Evolutionary conservation across 1,284 basidiomycete species (phyloP).

Genomic region (Anthracocystis setariae): DNA sequence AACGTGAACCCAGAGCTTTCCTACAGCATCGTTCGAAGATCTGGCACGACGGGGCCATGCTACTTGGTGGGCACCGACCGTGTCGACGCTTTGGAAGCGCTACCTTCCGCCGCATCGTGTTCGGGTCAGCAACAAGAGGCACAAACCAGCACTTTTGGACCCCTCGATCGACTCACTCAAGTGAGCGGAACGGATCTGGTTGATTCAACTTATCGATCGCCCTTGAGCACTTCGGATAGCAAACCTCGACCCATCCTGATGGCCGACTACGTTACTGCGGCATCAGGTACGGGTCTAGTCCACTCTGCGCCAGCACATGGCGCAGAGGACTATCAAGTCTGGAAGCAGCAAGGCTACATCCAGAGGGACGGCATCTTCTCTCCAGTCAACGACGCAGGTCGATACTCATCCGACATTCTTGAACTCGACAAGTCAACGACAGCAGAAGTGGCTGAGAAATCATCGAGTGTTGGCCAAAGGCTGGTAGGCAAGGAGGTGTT

Average conservation of each 20-base stretch:
- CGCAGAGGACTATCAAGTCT: constrained; percentile 81
- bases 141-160: constrained; percentile 24
- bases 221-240: constrained; percentile 73
- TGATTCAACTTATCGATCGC: constrained; percentile 75
- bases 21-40: constrained; percentile 75
- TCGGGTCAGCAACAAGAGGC: background rate
- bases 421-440: constrained; percentile 14
- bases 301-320: constrained; percentile 97
- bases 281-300: constrained; percentile 94
- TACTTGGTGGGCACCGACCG: constrained; percentile 80
- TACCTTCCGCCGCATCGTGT: constrained; percentile 3
- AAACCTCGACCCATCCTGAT: constrained; percentile 69
- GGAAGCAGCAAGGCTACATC: constrained; percentile 49
- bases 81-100: constrained; percentile 67
- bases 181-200: constrained; percentile 70
- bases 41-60: constrained; percentile 65
- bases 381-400: constrained; percentile 81
- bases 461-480: constrained; percentile 42
- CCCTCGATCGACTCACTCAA: constrained; percentile 30
- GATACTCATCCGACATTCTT: constrained; percentile 72
- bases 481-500: constrained; percentile 81
- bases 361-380: constrained; percentile 49
- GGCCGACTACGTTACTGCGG: constrained; percentile 79
- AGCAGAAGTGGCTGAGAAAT: too few relatives aligned
- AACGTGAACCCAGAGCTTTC: constrained; percentile 79